A percentile compares a stretch with the other conserved stretches of the same genome.
phyloP scores from a whole-genome alignment of 345 rosid species.

The Capsella bursapastoris region DNA sequence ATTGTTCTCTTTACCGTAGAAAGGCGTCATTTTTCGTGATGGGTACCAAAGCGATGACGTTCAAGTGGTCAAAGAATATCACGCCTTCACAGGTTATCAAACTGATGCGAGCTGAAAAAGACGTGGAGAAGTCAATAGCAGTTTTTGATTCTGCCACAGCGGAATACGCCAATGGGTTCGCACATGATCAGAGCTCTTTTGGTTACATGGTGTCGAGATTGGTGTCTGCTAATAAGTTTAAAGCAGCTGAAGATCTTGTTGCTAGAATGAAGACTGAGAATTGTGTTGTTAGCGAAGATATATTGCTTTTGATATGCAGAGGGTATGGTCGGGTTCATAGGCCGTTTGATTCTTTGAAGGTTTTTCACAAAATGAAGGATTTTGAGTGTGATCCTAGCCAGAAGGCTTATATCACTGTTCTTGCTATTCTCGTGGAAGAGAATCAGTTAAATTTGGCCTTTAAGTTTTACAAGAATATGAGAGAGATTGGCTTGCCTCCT shows the following conservation, averaged over 20 bases:
- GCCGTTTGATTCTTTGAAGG: conserved; percentile 68
- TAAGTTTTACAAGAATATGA: conserved; percentile 75
- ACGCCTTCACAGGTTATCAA: conserved; percentile 65
- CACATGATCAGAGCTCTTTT: conserved; percentile 63
- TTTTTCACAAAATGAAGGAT: conserved; percentile 75
- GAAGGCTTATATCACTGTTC: conserved; percentile 61
- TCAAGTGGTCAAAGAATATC: conserved; percentile 67
- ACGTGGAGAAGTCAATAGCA: conserved; percentile 57
- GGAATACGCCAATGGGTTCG: conserved; percentile 69
- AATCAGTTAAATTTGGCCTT: conserved; percentile 66
- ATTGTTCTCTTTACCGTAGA: conserved; percentile 2
- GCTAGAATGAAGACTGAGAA: conserved; percentile 70
- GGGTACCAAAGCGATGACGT: conserved; percentile 46
- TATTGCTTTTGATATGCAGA: conserved; percentile 70
- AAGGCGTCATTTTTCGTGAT: conserved; percentile 32
- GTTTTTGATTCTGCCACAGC: conserved; percentile 79
- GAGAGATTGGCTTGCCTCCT: conserved; percentile 62
- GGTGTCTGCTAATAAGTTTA: conserved; percentile 69
- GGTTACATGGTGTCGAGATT: conserved; percentile 65
- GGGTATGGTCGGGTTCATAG: conserved; percentile 82
- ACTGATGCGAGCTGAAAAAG: conserved; percentile 66
- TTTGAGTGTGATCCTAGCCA: conserved; percentile 61
- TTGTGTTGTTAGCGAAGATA: conserved; percentile 60
- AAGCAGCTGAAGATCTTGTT: conserved; percentile 71
- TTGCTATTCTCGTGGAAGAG: conserved; percentile 80